Conservation (phyloP, 1,139 yeast species). For the Candida buenavistaensis region DNA sequence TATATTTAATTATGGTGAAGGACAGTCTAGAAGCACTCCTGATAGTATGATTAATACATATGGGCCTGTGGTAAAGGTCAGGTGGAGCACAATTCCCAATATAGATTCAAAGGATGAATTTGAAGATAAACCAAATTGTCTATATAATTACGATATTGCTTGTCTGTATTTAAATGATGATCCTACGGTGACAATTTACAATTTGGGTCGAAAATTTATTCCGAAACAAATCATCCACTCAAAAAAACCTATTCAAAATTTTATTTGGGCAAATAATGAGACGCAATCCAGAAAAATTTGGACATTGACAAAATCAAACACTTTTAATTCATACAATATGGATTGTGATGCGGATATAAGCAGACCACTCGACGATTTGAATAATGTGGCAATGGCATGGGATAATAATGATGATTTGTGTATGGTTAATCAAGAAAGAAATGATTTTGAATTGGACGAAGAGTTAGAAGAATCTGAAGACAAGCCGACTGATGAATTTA, state of each 20-base stretch:
- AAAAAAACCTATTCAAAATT: slow-evolving; percentile 44
- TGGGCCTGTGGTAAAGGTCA: slow-evolving; percentile 72
- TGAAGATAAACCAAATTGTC: slow-evolving; percentile 17
- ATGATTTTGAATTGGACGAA: slow-evolving; percentile 37
- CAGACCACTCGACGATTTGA: slow-evolving; percentile 53
- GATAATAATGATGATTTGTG: slow-evolving; percentile 45
- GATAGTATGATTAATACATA: slow-evolving; percentile 73
- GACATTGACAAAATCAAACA: slow-evolving; percentile 48
- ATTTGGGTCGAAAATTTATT: slow-evolving; percentile 68
- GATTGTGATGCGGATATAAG: slow-evolving; percentile 36
- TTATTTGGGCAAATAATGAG: slow-evolving; percentile 40
- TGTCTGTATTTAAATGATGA: slow-evolving; percentile 78
- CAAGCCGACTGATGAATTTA: slow-evolving; percentile 6
- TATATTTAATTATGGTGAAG: slow-evolving; percentile 64
- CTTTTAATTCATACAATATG: slow-evolving; percentile 56
- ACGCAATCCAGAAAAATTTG: slow-evolving; percentile 30
- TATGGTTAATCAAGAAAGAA: slow-evolving; percentile 53
- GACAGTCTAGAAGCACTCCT: slow-evolving; percentile 45
- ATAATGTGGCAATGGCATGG: slow-evolving; percentile 59
- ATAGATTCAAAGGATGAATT: slow-evolving; percentile 21
- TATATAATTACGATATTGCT: slow-evolving; percentile 65
- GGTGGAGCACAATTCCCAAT: slow-evolving; percentile 54
- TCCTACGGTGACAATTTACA: slow-evolving; percentile 71
- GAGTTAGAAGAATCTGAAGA: slow-evolving; percentile 3
- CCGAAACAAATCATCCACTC: slow-evolving; percentile 67